A percentile compares a stretch with the other conserved stretches of the same genome.
Evolutionary conservation across 2,329 filamentous ascomycete species (phyloP).

Genomic region (Cladosporium oxysporum): DNA sequence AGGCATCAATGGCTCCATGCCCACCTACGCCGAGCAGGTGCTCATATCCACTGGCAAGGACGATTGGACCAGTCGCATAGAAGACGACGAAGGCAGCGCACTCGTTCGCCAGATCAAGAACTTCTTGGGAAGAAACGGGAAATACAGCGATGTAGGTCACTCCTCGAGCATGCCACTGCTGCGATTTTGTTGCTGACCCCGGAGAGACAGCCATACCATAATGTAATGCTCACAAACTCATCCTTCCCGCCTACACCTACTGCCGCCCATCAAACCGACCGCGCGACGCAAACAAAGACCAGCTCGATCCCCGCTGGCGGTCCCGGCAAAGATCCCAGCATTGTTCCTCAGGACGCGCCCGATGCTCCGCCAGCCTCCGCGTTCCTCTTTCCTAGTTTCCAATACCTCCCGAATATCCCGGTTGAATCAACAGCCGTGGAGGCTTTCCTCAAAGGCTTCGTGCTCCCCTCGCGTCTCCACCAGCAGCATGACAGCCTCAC

Average conservation of each 20-base stretch:
- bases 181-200: not conserved
- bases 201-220: conserved; percentile 74
- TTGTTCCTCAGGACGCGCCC: conserved; percentile 26
- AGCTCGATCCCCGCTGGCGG: conserved; percentile 24
- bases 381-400: conserved; percentile 81
- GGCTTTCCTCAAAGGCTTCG: conserved; percentile 62
- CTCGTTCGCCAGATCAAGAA: conserved; percentile 71
- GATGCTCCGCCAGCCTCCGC: conserved; percentile 56
- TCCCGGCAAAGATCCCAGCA: conserved; percentile 34
- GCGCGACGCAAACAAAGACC: conserved; percentile 23
- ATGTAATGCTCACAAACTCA: conserved; percentile 73
- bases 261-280: conserved; percentile 22
- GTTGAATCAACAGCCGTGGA: conserved; percentile 57
- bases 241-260: conserved; percentile 64
- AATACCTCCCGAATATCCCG: conserved; percentile 72
- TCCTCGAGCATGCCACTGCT: not conserved
- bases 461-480: conserved; percentile 66
- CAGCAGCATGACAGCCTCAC: conserved; percentile 60
- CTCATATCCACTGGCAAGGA: conserved; percentile 76
- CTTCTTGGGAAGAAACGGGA: conserved; percentile 44
- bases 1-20: conserved; percentile 73
- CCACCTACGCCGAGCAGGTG: conserved; percentile 77
- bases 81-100: conserved; percentile 64
- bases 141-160: conserved; percentile 48
- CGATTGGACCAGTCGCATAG: conserved; percentile 83